Evolutionary conservation across 1,284 basidiomycete genomes (phyloP).

Genomic region (Schizophyllum commune): DNA sequence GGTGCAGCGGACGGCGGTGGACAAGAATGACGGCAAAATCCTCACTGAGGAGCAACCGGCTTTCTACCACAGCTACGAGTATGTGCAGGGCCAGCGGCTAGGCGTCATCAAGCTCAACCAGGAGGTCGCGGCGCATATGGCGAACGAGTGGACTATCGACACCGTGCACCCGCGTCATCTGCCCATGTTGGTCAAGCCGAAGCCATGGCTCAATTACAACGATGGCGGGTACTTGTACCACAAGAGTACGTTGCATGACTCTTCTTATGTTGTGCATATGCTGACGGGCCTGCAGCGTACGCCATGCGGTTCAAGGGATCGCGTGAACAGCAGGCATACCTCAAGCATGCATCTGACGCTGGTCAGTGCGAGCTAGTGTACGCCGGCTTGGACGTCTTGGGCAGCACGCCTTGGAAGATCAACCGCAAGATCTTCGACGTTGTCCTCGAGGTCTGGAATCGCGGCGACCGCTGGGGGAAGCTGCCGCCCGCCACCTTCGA

Average conservation of each 20-base stretch:
- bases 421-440: constrained; percentile 54
- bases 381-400: constrained; percentile 86
- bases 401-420: constrained; percentile 87
- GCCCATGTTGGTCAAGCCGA: constrained; percentile 92
- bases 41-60: constrained; percentile 81
- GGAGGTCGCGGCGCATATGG: constrained; percentile 70
- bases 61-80: constrained; percentile 91
- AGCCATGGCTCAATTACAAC: constrained; percentile 77
- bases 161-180: constrained; percentile 87
- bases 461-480: constrained; percentile 66
- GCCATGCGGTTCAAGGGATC: constrained; percentile 95
- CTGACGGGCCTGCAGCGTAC: constrained; percentile 32
- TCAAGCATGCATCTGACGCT: constrained; percentile 67
- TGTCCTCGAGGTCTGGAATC: constrained; percentile 74
- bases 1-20: constrained; percentile 55
- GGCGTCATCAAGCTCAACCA: constrained; percentile 90
- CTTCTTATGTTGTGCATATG: constrained; percentile 1
- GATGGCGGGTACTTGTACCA: constrained; percentile 84
- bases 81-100: constrained; percentile 84
- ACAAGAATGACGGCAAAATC: constrained; percentile 39
- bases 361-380: constrained; percentile 84
- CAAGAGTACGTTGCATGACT: constrained; percentile 41
- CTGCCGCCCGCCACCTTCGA: constrained; percentile 66
- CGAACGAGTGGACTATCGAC: constrained; percentile 69
- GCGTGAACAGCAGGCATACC: constrained; percentile 78